Evolutionary conservation across 2,329 filamentous ascomycete species (phyloP).

Genomic region (Byssothecium circinans): DNA sequence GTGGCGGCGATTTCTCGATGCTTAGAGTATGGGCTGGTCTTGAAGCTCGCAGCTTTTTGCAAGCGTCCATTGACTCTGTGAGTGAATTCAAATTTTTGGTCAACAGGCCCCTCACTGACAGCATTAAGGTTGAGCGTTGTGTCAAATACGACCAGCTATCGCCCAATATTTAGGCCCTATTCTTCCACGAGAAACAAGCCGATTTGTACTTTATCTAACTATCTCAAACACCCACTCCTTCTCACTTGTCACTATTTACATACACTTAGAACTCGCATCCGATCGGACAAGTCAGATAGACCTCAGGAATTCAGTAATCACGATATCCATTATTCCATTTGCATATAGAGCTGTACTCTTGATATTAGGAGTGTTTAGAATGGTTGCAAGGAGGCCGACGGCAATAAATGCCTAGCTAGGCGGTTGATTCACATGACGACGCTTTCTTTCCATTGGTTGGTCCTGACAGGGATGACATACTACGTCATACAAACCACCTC

Average conservation of each 20-base stretch:
- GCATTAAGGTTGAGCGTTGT: slow-evolving; percentile 72
- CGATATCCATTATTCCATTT: no score
- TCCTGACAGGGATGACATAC: slow-evolving; percentile 1
- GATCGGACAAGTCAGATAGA: no score
- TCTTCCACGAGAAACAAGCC: neutral
- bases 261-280: no score
- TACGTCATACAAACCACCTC: slow-evolving; percentile 15
- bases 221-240: no score
- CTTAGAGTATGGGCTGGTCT: slow-evolving; percentile 88
- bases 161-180: slow-evolving; percentile 68
- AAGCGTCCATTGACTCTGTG: slow-evolving; percentile 86
- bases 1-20: slow-evolving; percentile 63
- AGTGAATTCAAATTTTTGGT: slow-evolving; percentile 45
- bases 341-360: no score
- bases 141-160: slow-evolving; percentile 89
- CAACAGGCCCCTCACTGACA: slow-evolving; percentile 3
- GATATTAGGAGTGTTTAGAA: no score
- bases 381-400: no score
- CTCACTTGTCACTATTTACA: no score
- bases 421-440: neutral
- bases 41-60: slow-evolving; percentile 84
- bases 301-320: no score
- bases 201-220: no score
- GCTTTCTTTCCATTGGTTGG: neutral
- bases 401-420: neutral